Evolutionary conservation across 352 stramenopile species (phyloP), one percentile per base, ranked within the genome.

Genomic region (Blastocystis sp.): DNA sequence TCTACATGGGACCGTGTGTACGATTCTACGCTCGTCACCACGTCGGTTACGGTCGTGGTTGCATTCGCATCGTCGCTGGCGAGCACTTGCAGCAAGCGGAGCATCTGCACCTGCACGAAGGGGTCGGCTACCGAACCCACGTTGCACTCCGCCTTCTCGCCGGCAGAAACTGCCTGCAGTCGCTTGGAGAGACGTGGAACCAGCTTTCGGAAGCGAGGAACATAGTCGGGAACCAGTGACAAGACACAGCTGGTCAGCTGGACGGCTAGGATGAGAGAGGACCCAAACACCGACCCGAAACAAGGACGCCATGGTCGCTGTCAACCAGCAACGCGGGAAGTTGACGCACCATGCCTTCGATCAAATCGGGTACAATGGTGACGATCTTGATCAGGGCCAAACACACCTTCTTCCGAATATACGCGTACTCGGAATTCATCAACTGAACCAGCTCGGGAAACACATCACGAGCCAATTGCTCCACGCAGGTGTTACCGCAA

Each of bases 71-170:
- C 96, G 72, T 92, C 91, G 65, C 95, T 91, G 53, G 95, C 96
- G 14, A 99, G 86, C 9, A 98, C 87, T 27, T 94, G 90, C 86
- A 99, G 88, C 18, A 96, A 76, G 9, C 88, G 90, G 9, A 96
- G 86, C 48, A 98, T 87, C 84, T 97, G 91, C 32, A 94, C 91
- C 87, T 94, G 91, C 72, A 99, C 89, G 87, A 99, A 99, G 3
- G 96, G 96, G 89, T 99, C 95, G 0, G 94, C 94, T 72, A 99
- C 97, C 9, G 95, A 95, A n/a, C 91, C 94, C 65, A 99, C 93
- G 87, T 98, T 94, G 89, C 99, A 97, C 88, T 99, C 95, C 40
- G 94, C 95, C 69, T 94, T 96, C 88, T 97, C 98, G 11, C 95
- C 94, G 89, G 97, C 97, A 38, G 92, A 94, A 29, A 99, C 90